Percentiles rank a stretch among this genome's conserved stretches.
Evolutionary conservation across 1,139 yeast species (phyloP).

Genomic region (Hyphopichia khmerensis): DNA sequence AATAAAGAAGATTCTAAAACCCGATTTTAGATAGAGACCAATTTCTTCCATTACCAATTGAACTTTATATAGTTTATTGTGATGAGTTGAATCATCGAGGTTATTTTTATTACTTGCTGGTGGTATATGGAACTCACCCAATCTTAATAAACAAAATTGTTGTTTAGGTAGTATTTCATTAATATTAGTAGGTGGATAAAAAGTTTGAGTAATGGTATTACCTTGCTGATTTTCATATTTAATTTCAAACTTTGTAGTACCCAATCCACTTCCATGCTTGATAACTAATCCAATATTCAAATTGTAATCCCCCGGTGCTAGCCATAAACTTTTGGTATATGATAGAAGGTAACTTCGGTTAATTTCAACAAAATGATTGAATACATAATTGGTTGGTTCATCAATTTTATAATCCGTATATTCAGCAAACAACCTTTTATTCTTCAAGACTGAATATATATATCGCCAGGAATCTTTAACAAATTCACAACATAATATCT

Average conservation of each 20-base stretch:
- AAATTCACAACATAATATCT: conserved; percentile 18
- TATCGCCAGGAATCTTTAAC: conserved; percentile 57
- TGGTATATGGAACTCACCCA: conserved; percentile 47
- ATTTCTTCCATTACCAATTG: conserved; percentile 58
- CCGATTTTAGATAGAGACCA: conserved; percentile 55
- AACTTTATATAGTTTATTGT: conserved; percentile 34
- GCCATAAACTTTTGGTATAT: conserved; percentile 44
- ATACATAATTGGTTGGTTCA: conserved; percentile 48
- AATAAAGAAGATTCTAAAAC: conserved; percentile 56
- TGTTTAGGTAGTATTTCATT: conserved; percentile 56
- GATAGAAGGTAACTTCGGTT: conserved; percentile 50
- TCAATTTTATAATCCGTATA: conserved; percentile 50
- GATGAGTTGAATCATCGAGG: conserved; percentile 6
- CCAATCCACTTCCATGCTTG: conserved; percentile 56
- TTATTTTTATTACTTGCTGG: conserved; percentile 3
- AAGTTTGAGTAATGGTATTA: conserved; percentile 29
- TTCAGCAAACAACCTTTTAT: conserved; percentile 54
- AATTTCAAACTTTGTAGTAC: conserved; percentile 57
- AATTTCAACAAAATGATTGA: conserved; percentile 45
- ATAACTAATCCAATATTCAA: conserved; percentile 51
- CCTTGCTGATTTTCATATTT: conserved; percentile 23
- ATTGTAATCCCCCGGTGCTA: conserved; percentile 55
- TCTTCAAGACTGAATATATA: conserved; percentile 48
- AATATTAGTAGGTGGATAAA: conserved; percentile 58
- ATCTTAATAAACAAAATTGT: conserved; percentile 49